These are phyloP conservation scores for Anthracocystis panici-leucophaei DNA, from an alignment of 1,284 basidiomycete species.

Conservation along the genomic window DNA sequence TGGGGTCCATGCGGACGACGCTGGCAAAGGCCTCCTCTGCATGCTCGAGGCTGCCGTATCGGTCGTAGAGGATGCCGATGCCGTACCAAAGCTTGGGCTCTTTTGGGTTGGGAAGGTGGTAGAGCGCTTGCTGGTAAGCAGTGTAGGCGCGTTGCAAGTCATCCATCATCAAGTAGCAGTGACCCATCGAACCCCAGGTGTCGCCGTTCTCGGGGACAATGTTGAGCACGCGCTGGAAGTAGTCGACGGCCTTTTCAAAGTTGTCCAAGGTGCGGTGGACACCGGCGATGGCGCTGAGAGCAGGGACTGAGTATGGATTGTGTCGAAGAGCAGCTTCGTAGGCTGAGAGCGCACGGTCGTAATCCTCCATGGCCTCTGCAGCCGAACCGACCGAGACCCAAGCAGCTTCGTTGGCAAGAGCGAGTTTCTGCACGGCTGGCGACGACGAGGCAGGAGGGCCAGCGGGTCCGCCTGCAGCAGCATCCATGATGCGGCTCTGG, in stretches of 20 bases:
- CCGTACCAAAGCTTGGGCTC: constrained; percentile 99
- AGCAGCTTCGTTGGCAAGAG: constrained; percentile 63
- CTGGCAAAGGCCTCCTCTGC: constrained; percentile 98
- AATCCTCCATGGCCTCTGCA: constrained; percentile 68
- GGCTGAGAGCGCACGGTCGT: constrained; percentile 62
- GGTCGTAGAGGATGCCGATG: constrained; percentile 97
- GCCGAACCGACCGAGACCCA: constrained; percentile 65
- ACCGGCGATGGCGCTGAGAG: constrained; percentile 67
- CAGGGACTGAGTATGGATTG: constrained; percentile 66
- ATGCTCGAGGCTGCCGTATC: constrained; percentile 97
- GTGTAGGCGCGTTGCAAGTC: constrained; percentile 98
- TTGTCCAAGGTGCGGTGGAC: constrained; percentile 66
- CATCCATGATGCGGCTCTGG: constrained; percentile 48
- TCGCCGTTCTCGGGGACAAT: constrained; percentile 72
- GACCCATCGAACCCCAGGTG: constrained; percentile 74
- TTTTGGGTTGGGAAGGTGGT: constrained; percentile 94
- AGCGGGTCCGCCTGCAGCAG: constrained; percentile 18
- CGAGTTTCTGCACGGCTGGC: constrained; percentile 58
- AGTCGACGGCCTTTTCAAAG: constrained; percentile 83
- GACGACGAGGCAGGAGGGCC: constrained; percentile 30
- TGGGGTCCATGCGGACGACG: constrained; percentile 95
- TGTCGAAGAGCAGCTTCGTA: constrained; percentile 67
- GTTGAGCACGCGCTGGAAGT: constrained; percentile 88
- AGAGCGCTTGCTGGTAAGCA: constrained; percentile 97
- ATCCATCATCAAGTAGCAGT: constrained; percentile 99